Evolutionary conservation across 805 yeast species (phyloP).

Genomic region (Blastobotrys americana): DNA sequence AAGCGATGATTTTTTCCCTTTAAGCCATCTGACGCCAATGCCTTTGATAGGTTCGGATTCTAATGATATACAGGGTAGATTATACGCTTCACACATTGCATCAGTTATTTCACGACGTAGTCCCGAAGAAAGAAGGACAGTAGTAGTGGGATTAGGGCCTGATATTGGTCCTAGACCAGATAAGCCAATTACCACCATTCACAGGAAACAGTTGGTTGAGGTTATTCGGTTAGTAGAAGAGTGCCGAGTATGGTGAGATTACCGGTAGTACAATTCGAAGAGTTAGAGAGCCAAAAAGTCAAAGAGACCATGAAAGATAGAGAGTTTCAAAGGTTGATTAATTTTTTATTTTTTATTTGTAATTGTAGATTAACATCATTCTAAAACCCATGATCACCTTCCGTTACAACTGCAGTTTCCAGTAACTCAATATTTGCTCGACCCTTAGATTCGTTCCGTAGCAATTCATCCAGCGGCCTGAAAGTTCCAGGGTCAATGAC

Average conservation of each 20-base stretch:
- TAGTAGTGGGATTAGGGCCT: constrained; percentile 30
- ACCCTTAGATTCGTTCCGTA: constrained; percentile 46
- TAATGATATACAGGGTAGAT: constrained; percentile 22
- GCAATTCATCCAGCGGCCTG: constrained; percentile 57
- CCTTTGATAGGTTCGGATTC: constrained; percentile 17
- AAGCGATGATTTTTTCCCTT: constrained; percentile 17
- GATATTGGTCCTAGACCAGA: constrained; percentile 22
- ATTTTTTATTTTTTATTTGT: too few relatives aligned
- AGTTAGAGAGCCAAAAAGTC: neutral
- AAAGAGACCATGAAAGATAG: neutral
- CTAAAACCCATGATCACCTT: constrained; percentile 33
- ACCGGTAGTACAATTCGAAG: neutral
- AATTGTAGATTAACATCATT: neutral
- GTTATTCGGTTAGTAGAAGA: constrained; percentile 26
- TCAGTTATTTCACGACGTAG: constrained; percentile 27
- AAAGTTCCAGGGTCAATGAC: constrained; percentile 82
- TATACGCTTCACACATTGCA: constrained; percentile 29
- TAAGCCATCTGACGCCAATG: constrained; percentile 22
- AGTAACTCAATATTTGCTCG: constrained; percentile 72
- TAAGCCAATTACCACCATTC: constrained; percentile 18
- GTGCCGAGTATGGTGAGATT: constrained; percentile 25
- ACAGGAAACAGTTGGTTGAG: constrained; percentile 26
- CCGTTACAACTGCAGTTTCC: constrained; percentile 81
- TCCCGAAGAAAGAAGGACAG: constrained; percentile 27
- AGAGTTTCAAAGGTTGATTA: neutral